Conservation (phyloP, 2,329 filamentous ascomycete species). For the Neophaeococcomyces mojaviensis region DNA sequence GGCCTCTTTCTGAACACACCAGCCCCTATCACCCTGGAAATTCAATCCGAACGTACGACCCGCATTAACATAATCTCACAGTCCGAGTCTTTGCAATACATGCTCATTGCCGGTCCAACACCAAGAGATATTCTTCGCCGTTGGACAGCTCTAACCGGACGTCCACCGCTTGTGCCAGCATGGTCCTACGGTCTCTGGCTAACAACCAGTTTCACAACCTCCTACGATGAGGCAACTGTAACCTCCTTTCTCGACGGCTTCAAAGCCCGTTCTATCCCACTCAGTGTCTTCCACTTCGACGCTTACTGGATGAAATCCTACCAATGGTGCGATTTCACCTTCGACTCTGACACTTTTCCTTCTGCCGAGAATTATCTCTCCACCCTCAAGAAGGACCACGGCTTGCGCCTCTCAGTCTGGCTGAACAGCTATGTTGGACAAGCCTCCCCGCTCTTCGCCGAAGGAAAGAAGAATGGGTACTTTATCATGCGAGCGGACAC, state of each 20-base stretch:
- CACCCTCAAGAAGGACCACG: conserved; percentile 52
- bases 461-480: conserved; percentile 57
- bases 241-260: conserved; percentile 61
- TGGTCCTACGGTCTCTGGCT: conserved; percentile 75
- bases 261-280: conserved; percentile 50
- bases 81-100: conserved; percentile 65
- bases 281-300: conserved; percentile 69
- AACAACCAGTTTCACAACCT: conserved; percentile 64
- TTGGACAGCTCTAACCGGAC: conserved; percentile 62
- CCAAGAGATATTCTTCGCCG: conserved; percentile 64
- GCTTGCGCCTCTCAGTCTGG: conserved; percentile 66
- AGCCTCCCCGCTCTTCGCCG: conserved; percentile 57
- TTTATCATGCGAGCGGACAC: conserved; percentile 62
- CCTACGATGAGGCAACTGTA: conserved; percentile 64
- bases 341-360: conserved; percentile 61
- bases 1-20: conserved; percentile 68
- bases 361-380: conserved; percentile 58
- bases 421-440: conserved; percentile 69
- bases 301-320: conserved; percentile 73
- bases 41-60: conserved; percentile 66
- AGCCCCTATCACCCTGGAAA: conserved; percentile 62
- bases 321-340: conserved; percentile 68
- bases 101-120: conserved; percentile 62
- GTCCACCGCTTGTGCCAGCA: conserved; percentile 55
- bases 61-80: conserved; percentile 63